Evolutionary conservation across 768 basidiomycete genomes (phyloP).

Genomic region (Hericium erinaceus): DNA sequence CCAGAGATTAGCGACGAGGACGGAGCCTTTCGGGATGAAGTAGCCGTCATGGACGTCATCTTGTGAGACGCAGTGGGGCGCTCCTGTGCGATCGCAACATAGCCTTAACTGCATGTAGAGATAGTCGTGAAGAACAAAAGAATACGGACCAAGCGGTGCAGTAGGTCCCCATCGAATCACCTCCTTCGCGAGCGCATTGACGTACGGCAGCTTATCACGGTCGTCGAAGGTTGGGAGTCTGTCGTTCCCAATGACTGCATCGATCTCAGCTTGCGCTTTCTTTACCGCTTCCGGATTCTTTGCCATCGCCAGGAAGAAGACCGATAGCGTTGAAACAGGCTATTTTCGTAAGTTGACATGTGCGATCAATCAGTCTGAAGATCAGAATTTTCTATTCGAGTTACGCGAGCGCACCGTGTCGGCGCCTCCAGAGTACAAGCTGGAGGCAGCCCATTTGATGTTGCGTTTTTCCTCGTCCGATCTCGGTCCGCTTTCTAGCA

Average conservation of each 20-base stretch:
- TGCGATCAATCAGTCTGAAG: not conserved
- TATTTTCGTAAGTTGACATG: not conserved
- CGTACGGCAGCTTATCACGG: constrained; percentile 18
- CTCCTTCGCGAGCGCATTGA: constrained; percentile 20
- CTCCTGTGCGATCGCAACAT: not conserved
- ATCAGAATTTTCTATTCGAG: not conserved
- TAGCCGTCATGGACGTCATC: constrained; percentile 11
- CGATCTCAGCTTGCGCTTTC: constrained; percentile 21
- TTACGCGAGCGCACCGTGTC: constrained; percentile 1
- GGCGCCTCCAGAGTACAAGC: not conserved
- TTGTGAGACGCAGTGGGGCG: not conserved
- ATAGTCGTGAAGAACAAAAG: too few species aligned
- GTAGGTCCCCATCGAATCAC: constrained; percentile 7
- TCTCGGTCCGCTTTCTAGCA: not conserved
- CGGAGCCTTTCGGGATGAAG: constrained; percentile 11
- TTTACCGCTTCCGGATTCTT: constrained; percentile 6
- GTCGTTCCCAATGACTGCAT: constrained; percentile 16
- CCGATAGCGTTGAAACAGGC: not conserved
- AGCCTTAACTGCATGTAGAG: not conserved
- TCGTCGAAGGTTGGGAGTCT: constrained; percentile 19
- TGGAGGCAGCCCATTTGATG: constrained; percentile 17
- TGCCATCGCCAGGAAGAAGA: constrained; percentile 11
- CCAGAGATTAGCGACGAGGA: constrained; percentile 7
- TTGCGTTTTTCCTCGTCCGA: not conserved
- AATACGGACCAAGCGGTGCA: constrained; percentile 2